Base-by-base conservation (phyloP, 495 filamentous ascomycete genomes). In the Amniculicola lignicola region DNA sequence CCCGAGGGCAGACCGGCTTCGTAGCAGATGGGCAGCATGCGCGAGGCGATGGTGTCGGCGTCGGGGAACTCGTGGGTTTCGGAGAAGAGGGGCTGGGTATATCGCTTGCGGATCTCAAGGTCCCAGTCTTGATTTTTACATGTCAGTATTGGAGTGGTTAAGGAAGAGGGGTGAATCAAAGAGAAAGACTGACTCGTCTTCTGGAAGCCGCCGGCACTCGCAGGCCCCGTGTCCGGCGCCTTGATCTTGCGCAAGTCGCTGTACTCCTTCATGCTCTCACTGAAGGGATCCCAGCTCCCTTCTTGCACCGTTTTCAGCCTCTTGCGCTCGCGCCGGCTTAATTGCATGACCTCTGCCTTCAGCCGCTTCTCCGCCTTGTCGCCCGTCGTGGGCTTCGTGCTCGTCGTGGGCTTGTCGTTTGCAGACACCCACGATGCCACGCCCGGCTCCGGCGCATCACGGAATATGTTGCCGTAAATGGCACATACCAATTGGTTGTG, bases 11-110 rank as follows among this genome's bases (percentile, higher is more conserved):
- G 80, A 0, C 91, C 93, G 56, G 88, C 80, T 70, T 96, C 93
- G 71, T 95, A 96, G 71, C 89, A 95, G 59, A 96, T 93, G 7
- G 93, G 91, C 15, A 89, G 76, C 87, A 97, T 94, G 51, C 91
- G 87, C 16, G 82, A 78, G 62, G 88, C 79, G 58, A 98, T 88
- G 23, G 83, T 85, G 45, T 82, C 78, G 9, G 80, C 71, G 60
- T 94, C 89, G 12, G 93, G 93, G 65, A 98, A 96, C 72, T 97
- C 93, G 52, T 88, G 87, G 0, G 90, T 91, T 71, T 97, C 93
- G 29, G 84, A 80, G 23, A 87, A 88, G 23, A 98, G 77, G 11
- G 92, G 86, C 62, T 90, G 87, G 33, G 85, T 82, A 72, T 88
- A 98, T 54, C 89, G 88, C 76, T 94, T 93, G 53, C 90, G 82